Evolutionary conservation across 2,329 filamentous ascomycete species (phyloP).

Genomic region (Escovopsis sp.): DNA sequence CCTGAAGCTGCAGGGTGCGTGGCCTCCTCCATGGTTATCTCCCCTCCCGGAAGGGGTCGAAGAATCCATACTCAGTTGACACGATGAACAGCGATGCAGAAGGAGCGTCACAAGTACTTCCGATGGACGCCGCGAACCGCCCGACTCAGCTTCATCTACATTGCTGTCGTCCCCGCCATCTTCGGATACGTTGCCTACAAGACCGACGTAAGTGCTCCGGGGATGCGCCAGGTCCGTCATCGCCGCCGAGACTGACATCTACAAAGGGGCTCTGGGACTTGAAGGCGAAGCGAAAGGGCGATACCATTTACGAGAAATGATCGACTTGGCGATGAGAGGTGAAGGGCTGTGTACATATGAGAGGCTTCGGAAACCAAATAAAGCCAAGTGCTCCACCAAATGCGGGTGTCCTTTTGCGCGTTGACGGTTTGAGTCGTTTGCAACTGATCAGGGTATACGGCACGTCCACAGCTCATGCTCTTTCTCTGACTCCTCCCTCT

Average conservation of each 20-base stretch:
- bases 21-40: conserved; percentile 11
- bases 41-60: conserved; percentile 1
- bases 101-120: conserved; percentile 88
- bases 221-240: background rate
- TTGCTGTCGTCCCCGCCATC: conserved; percentile 54
- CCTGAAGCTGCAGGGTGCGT: conserved; percentile 26
- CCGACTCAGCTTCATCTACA: conserved; percentile 64
- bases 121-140: conserved; percentile 80
- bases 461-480: conserved; percentile 1
- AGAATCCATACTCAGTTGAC: conserved; percentile 12
- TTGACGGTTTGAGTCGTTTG: background rate
- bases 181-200: conserved; percentile 60
- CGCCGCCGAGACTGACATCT: conserved; percentile 10
- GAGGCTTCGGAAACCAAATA: conserved; percentile 6
- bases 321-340: conserved; percentile 6
- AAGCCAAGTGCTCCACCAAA: background rate
- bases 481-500: background rate
- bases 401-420: background rate
- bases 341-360: conserved; percentile 27
- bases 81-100: conserved; percentile 52
- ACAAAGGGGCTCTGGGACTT: conserved; percentile 71
- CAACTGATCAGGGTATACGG: conserved; percentile 14
- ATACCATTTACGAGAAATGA: conserved; percentile 55
- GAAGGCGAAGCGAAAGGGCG: conserved; percentile 76
- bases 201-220: conserved; percentile 63